These are phyloP conservation scores for Toxicodendron radicans DNA, from an alignment of 345 rosid species.

Conservation along the genomic window DNA sequence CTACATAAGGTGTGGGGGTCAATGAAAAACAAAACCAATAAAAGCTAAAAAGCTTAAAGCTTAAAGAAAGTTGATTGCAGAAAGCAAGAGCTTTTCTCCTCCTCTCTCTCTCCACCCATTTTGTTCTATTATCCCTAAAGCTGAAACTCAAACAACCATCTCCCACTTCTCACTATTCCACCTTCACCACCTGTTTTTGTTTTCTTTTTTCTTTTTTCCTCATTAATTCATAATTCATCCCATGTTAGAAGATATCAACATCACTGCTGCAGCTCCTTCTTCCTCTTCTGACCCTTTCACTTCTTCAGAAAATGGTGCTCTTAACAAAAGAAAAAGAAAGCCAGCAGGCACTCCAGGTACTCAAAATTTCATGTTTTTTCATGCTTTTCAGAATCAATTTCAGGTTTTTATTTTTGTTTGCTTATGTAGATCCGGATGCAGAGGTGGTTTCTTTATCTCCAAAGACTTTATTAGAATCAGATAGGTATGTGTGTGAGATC, in stretches of 20 bases:
- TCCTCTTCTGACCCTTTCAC: conserved; percentile 53
- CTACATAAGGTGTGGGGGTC: conserved; percentile 34
- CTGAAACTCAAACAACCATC: conserved; percentile 32
- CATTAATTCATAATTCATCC: conserved; percentile 10
- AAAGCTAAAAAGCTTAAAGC: conserved; percentile 42
- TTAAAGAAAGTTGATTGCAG: conserved; percentile 60
- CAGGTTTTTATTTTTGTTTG: background rate
- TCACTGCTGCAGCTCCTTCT: conserved; percentile 33
- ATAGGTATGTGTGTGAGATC: conserved; percentile 84
- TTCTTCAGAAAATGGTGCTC: conserved; percentile 55
- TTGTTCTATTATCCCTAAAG: conserved; percentile 42
- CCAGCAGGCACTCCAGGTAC: conserved; percentile 94
- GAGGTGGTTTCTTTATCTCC: conserved; percentile 84
- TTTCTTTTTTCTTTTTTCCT: conserved; percentile 5
- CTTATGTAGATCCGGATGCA: conserved; percentile 72
- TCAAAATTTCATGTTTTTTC: background rate
- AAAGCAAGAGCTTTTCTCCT: conserved; percentile 62
- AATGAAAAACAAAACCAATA: conserved; percentile 33
- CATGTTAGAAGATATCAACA: conserved; percentile 45
- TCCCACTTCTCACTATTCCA: conserved; percentile 37
- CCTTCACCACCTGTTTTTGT: conserved; percentile 26
- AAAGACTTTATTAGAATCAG: conserved; percentile 70
- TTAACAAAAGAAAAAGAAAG: conserved; percentile 70
- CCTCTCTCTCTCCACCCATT: conserved; percentile 24
- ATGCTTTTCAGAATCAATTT: background rate